Base-by-base conservation (phyloP, 1,284 basidiomycete species). In the Coriolopsis trogii region DNA sequence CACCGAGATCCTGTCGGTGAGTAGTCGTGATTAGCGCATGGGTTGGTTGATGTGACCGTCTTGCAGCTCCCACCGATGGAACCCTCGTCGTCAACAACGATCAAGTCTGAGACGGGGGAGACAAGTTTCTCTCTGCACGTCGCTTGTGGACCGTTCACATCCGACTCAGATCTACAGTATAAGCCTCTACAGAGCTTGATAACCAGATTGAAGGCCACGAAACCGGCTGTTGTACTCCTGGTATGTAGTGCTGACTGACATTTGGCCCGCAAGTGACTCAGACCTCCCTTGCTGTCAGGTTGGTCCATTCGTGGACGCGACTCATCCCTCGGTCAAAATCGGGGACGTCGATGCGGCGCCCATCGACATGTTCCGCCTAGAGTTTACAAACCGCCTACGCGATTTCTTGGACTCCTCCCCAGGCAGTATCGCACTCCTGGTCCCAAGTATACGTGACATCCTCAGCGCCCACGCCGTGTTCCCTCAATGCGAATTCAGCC, bases 221-320 rank as follows among this genome's bases (percentile, higher is more conserved):
- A 85, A 57, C 95, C 95, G 1, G 80, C 87, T 38, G 88, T 91
- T 0, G 65, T 96, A 1, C 70, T 98, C 9, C 73, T 98, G 48
- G 94, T 95, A 65, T 53, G 84, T 71, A 16, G 15, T 16, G 15
- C 8, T 10, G 6, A 9, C 9, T 24, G 3, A 29, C 6, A 15
- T 16, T 15, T 29, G 46, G 25, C 20, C 5, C 12, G 16, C 13
- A 33, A 33, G 12, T 16, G 33, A n/a, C n/a, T 6, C 20, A 40
- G 26, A n/a, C 31, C 16, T 10, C 24, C 21, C 18, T 3, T 1
- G 15, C 10, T n/a, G n/a, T 20, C 42, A 95, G 94, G 72, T 92
- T 12, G 96, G 96, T 0, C 96, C 96, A 1, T 98, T 98, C 65
- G 71, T 98, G 30, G 92, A 96, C 59, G 70, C 80, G 0, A 67